Evolutionary conservation across 306 rosid species (phyloP).

Genomic region (Pyrus communis): DNA sequence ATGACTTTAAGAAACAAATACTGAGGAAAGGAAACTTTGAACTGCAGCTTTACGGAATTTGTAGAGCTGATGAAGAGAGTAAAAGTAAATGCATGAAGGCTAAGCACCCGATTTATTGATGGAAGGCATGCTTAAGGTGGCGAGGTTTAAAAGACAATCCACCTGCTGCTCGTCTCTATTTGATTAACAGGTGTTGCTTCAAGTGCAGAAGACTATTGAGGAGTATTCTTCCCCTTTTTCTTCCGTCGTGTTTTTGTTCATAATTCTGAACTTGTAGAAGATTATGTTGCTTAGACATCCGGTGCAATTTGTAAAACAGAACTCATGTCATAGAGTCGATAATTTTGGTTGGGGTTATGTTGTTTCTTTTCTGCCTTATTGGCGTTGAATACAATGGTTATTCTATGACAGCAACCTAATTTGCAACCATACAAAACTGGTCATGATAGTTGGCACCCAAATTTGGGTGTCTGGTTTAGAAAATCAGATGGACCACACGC

Average conservation of each 20-base stretch:
- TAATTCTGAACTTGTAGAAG: not conserved
- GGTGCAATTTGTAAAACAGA: not conserved
- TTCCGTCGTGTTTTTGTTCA: not conserved
- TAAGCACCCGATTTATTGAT: not conserved
- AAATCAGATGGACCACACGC: too few relatives aligned
- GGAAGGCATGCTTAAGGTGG: not conserved
- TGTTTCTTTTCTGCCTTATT: not conserved
- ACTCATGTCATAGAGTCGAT: not conserved
- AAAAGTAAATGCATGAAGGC: conserved; percentile 16
- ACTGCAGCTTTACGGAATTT: conserved; percentile 67
- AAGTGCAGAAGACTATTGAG: not conserved
- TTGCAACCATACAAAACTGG: not conserved
- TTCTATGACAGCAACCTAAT: not conserved
- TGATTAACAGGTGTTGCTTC: not conserved
- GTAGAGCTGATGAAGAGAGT: conserved; percentile 59
- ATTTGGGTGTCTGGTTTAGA: not conserved
- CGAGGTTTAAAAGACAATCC: not conserved
- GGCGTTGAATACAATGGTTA: not conserved
- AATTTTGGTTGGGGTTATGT: not conserved
- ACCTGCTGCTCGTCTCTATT: not conserved
- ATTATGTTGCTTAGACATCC: not conserved
- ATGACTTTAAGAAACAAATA: not conserved
- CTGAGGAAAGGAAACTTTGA: not conserved
- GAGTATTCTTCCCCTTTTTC: not conserved
- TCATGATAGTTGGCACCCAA: not conserved